These are phyloP conservation scores for Fusarium metavorans DNA, from an alignment of 2,329 filamentous ascomycete genomes.

Conservation along the genomic window DNA sequence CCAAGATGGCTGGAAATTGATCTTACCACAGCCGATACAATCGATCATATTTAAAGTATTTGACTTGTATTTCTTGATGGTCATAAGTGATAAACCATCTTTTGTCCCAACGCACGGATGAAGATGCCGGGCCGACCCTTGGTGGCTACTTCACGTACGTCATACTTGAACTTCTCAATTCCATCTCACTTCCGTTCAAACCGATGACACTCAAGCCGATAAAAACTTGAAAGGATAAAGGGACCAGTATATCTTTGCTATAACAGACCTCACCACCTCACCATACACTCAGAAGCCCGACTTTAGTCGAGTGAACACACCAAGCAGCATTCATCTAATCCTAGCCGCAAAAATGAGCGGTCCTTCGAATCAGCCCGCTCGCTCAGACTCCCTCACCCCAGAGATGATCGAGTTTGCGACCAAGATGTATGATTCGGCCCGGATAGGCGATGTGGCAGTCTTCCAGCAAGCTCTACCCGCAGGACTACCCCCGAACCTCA, in stretches of 20 bases:
- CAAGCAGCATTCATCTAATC: not conserved
- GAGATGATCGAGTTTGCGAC: conserved; percentile 75
- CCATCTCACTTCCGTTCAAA: not conserved
- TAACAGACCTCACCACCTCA: not conserved
- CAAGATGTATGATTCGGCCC: conserved; percentile 75
- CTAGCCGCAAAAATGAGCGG: conserved; percentile 25
- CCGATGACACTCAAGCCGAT: not conserved
- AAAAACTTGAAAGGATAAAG: not conserved
- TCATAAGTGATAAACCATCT: not conserved
- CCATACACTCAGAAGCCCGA: not conserved
- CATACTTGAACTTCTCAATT: conserved; percentile 12
- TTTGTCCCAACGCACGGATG: not conserved
- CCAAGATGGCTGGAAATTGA: conserved; percentile 2
- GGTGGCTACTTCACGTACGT: conserved; percentile 15
- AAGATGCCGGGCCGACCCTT: not conserved
- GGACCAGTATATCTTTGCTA: not conserved
- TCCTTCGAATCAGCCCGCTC: conserved; percentile 22
- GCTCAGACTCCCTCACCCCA: conserved; percentile 60
- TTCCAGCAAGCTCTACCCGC: conserved; percentile 74
- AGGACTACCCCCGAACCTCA: conserved; percentile 76
- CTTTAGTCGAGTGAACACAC: not conserved
- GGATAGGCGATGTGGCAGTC: conserved; percentile 66
- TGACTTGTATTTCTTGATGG: not conserved
- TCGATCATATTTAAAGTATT: not conserved
- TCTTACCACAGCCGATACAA: not conserved